Evolutionary conservation across 805 yeast genomes (phyloP), one percentile per base, ranked within the genome.

Genomic region (Wickerhamiella azymoides): DNA sequence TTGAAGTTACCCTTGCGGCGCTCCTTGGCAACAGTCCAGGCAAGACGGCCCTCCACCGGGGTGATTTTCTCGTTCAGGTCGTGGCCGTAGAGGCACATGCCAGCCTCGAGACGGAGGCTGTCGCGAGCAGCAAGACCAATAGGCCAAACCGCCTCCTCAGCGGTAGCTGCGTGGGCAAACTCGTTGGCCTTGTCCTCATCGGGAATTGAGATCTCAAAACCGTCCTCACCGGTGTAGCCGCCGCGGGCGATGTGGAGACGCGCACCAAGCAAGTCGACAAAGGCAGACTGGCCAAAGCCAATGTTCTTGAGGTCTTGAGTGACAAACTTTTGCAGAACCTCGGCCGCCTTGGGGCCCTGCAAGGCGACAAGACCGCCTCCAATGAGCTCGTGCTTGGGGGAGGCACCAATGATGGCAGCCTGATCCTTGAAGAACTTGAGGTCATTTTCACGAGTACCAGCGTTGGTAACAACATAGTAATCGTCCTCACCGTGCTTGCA

Each of bases 101-200:
- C 98, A 4, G 98, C 98, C 67, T 92, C 98, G 44, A 92, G 68
- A 58, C 98, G 76, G 53, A 92, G 70, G 10, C 96, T 84, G 62
- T 92, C 98, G 63, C 98, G 79, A 2, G 98, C 97, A n/a, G 97
- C 98, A 43, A 92, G 74, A 4, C 98, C 98, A 55, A 86, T 84
- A 33, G 96, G 94, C 60, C 75, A 76, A 40, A 85, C 84, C 10
- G 67, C 61, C 14, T 47, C 48, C 42, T 70, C 67, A 35, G 72
- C 71, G 37, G 84, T 62, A 43, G 85, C 64, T 6, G 73, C 68
- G 48, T 72, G 65, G 38, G 92, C 77, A 53, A 92, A 76, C 1
- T 72, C 75, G 26, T 66, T 60, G 1, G 89, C 79, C 18, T 53
- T 54, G 10, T 56, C 70, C 60, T 44, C 69, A 65, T 41, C 62